Conservation (phyloP, 1,139 yeast genomes). For the Eremothecium sinecaudum region DNA sequence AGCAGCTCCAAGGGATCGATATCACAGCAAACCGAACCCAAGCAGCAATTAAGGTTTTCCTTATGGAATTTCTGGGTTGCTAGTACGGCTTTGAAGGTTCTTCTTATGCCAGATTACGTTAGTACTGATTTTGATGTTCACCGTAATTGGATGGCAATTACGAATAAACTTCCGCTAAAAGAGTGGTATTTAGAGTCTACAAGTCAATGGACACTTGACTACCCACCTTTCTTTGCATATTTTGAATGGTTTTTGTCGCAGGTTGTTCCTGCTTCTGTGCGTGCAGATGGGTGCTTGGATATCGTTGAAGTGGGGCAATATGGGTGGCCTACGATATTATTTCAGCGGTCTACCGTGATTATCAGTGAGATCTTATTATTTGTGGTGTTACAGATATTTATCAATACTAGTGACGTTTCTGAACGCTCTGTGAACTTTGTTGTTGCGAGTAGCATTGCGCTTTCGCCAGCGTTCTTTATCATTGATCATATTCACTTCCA, state of each 20-base stretch:
- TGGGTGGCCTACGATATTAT: conserved; percentile 69
- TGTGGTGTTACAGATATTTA: conserved; percentile 60
- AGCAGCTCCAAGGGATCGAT: no score
- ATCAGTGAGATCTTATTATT: conserved; percentile 65
- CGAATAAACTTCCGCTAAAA: conserved; percentile 62
- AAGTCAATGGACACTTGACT: conserved; percentile 91
- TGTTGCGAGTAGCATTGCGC: conserved; percentile 69
- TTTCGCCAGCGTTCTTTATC: conserved; percentile 81
- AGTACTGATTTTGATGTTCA: conserved; percentile 93
- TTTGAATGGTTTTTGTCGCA: conserved; percentile 75
- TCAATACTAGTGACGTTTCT: conserved; percentile 39
- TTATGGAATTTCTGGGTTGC: conserved; percentile 62
- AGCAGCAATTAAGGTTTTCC: conserved; percentile 33
- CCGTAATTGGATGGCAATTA: conserved; percentile 92
- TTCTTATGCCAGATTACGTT: conserved; percentile 32
- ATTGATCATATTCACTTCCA: conserved; percentile 93
- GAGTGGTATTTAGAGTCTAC: conserved; percentile 82
- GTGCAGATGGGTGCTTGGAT: conserved; percentile 68
- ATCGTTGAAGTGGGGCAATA: conserved; percentile 57
- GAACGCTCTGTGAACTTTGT: conserved; percentile 48
- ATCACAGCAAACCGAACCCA: no score
- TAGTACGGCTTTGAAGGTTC: conserved; percentile 45
- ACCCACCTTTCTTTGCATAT: conserved; percentile 96
- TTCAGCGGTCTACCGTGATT: conserved; percentile 76
- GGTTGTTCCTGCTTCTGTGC: conserved; percentile 57